A percentile compares a stretch with the other conserved stretches of the same genome.
phyloP scores from a whole-genome alignment of 495 filamentous ascomycete species.

The Chaetomidium leptoderma region DNA sequence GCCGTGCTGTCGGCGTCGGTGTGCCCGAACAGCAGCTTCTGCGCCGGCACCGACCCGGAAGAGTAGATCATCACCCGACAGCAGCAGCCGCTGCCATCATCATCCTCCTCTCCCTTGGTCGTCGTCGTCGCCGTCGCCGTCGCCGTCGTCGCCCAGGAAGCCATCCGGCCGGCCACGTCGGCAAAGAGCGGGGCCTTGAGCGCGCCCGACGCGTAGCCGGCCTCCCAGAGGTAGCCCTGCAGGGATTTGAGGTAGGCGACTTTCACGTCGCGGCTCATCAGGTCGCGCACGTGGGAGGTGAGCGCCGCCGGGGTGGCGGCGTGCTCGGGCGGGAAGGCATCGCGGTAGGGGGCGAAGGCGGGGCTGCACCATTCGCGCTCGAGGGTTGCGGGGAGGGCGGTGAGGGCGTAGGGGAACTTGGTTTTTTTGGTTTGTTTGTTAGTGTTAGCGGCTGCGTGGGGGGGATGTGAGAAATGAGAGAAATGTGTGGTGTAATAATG shows the following conservation, averaged over 20 bases:
- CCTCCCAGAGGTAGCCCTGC: constrained; percentile 67
- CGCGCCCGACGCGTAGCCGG: constrained; percentile 57
- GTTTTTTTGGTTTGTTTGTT: constrained; percentile 23
- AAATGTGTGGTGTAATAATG: neutral
- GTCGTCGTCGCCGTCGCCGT: neutral
- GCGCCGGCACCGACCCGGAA: constrained; percentile 64
- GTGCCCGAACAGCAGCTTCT: constrained; percentile 65
- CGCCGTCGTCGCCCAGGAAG: constrained; percentile 38
- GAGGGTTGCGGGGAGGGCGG: constrained; percentile 54
- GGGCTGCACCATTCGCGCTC: constrained; percentile 56
- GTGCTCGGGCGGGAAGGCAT: constrained; percentile 60
- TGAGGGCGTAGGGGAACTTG: constrained; percentile 68
- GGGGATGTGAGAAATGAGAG: neutral
- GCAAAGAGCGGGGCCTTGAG: constrained; percentile 63
- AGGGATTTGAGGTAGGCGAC: constrained; percentile 64
- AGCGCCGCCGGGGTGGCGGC: constrained; percentile 48
- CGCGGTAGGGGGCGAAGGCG: constrained; percentile 53
- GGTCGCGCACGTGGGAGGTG: constrained; percentile 55
- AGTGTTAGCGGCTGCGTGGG: neutral
- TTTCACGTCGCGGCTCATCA: constrained; percentile 63
- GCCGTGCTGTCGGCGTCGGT: constrained; percentile 57
- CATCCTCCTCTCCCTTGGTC: constrained; percentile 21
- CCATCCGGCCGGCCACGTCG: constrained; percentile 57
- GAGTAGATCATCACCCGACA: constrained; percentile 64
- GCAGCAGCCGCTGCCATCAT: too few species aligned